A percentile compares a stretch with the other conserved stretches of the same genome.
Conservation (phyloP, 306 rosid species). For the Hippophae gyantsensis region DNA sequence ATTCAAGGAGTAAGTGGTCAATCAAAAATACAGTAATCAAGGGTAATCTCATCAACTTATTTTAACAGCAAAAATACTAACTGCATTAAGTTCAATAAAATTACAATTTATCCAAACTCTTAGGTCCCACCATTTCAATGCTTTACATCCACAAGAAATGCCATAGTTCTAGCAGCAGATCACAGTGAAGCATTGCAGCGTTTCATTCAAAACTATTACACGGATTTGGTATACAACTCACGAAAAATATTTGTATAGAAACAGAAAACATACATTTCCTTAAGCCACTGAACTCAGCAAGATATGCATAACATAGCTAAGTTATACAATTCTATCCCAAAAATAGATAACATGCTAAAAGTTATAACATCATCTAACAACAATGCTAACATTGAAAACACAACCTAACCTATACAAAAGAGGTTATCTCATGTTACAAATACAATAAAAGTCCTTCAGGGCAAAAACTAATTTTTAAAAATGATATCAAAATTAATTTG, state of each 20-base stretch:
- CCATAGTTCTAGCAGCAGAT: not conserved
- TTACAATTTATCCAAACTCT: too few species aligned
- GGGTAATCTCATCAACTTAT: not conserved
- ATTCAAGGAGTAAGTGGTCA: conserved; percentile 20
- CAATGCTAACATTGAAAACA: not conserved
- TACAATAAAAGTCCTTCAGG: not conserved
- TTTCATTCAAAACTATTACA: not conserved
- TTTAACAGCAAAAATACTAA: not conserved
- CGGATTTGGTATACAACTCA: not conserved
- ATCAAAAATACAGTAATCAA: not conserved
- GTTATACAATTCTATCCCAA: not conserved
- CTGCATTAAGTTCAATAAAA: not conserved
- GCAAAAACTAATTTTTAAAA: not conserved
- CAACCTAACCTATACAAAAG: not conserved
- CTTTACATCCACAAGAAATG: not conserved
- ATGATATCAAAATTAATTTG: not conserved
- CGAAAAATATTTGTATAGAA: not conserved
- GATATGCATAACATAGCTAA: not conserved
- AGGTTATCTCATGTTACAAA: not conserved
- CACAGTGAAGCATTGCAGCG: not conserved
- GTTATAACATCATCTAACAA: not conserved
- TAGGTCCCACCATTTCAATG: too few species aligned
- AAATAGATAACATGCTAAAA: not conserved
- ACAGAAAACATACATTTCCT: not conserved
- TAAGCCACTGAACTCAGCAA: not conserved